phyloP scores from a whole-genome alignment of 2,329 filamentous ascomycete species.

The Penicillium sp. region DNA sequence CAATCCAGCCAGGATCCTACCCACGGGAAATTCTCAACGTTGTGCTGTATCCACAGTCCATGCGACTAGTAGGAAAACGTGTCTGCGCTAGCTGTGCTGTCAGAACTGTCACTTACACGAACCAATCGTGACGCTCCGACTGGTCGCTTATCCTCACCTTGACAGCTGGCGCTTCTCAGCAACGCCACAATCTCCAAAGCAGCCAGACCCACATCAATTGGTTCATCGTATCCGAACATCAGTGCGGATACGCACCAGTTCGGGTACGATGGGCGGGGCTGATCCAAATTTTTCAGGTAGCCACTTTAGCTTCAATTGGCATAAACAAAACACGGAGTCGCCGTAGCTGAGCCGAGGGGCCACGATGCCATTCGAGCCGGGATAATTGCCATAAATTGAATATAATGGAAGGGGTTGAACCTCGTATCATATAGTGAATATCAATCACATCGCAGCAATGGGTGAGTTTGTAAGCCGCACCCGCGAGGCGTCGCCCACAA shows the following conservation, averaged over 20 bases:
- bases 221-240: conserved; percentile 3
- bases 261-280: conserved; percentile 1
- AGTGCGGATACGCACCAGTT: neutral
- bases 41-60: neutral
- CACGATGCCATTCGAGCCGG: neutral
- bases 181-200: conserved; percentile 7
- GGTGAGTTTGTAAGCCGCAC: conserved; percentile 3
- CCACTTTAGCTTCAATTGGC: conserved; percentile 4
- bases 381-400: neutral
- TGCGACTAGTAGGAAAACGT: neutral
- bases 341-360: conserved; percentile 6
- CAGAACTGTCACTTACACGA: neutral
- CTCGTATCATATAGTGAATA: neutral
- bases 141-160: conserved; percentile 2
- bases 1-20: neutral
- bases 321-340: conserved; percentile 11
- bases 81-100: neutral
- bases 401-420: conserved; percentile 2
- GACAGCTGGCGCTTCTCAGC: conserved; percentile 3
- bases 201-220: conserved; percentile 1
- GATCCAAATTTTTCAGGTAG: neutral
- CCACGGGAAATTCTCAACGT: neutral
- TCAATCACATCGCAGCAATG: conserved; percentile 4
- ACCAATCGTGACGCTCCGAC: neutral
- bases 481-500: conserved; percentile 5